Base-by-base conservation (phyloP, 148 eudicot genomes). In the Camellia granthamiana region DNA sequence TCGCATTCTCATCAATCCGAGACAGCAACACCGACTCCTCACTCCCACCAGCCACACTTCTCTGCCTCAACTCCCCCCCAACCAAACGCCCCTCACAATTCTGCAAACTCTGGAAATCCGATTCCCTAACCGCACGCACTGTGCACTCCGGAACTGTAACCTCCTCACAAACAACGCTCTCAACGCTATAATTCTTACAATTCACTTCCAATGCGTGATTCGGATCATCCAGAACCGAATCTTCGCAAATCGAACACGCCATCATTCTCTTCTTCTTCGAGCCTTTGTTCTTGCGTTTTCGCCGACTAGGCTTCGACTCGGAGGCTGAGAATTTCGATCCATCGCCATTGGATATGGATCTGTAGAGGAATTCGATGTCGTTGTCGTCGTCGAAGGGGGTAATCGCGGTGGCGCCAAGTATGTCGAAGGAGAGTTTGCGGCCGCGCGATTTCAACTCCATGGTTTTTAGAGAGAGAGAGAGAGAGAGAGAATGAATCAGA, bases 371-470 rank as follows among this genome's bases (percentile, higher is more conserved):
- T 56, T 73, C 85, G 78, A 70, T 51, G 65, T 77, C 77, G 8
- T 74, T 87, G 82, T 46, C 81, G 71, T 46, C 82, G 71, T 79
- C 62, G 76, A 64, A 49, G 78, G 78, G 6, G 38, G 66, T 38
- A 55, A 47, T 19, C n/a, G 58, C 14, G 12, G 65, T 19, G 68
- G 85, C 71, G 69, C 82, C 41, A 15, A 93, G 91, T 56, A 91
- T 79, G 63, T 90, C 93, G 82, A 93, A 93, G 16, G 97, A 91
- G 76, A 93, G 85, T 77, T 90, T 88, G 41, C 90, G 88, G 16
- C 86, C 88, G 19, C 81, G 77, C 65, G 95, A 85, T 90, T 91
- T 85, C 79, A 88, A 75, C 69, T 80, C 88, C 93, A 90, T 91
- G 73, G 42, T 69, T 79, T 38, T 0, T 51, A 15, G 38, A 61